Base-by-base conservation (phyloP, 169 alveolate species). In the Sarcocystis neurona region DNA sequence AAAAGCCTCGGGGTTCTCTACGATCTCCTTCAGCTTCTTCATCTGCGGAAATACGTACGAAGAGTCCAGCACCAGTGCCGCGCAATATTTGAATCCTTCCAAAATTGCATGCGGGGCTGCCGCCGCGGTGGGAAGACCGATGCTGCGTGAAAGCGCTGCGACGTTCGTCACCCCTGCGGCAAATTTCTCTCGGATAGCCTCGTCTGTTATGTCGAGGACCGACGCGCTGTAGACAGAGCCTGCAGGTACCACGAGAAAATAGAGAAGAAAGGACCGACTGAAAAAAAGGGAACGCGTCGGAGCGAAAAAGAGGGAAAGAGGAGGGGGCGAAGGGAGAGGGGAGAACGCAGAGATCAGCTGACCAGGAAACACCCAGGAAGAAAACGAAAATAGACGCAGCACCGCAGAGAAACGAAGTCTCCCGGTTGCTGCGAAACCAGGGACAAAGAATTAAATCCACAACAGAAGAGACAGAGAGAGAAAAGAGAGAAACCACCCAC, bases 81-180 rank as follows among this genome's bases (percentile, higher is more conserved):
- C 99, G 92, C 98, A 96, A 93, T 98, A 96, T 94, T 97, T 98
- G 97, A 98, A 99, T 46, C 99, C 99, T 87, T 95, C 97, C 68
- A 97, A 93, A 87, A 99, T 84, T 50, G 98, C 90, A 93, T 98
- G 99, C 79, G 99, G 99, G 68, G 97, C 97, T 12, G 99, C 95
- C 75, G 99, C 98, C 79, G 94, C 96, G 91, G 99, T 98, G 32
- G 99, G 98, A 92, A 96, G 91, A 44, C 99, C 99, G 20, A 97
- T 91, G 60, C 95, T 98, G 44, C 98, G 95, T 4, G 99, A 96
- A 91, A 97, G 87, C 41, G 99, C 99, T 75, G 99, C 98, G 50
- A 97, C 90, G 95, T 96, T 95, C 80, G 94, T 89, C 66, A 97
- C 97, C 70, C 98, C 98, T 48, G 90, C 91, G 78, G 93, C 60